A percentile compares a stretch with the other conserved stretches of the same genome.
These are phyloP conservation scores for Rhynchospora tenuis DNA, from an alignment of 176 grass and related monocot species.

Conservation along the genomic window DNA sequence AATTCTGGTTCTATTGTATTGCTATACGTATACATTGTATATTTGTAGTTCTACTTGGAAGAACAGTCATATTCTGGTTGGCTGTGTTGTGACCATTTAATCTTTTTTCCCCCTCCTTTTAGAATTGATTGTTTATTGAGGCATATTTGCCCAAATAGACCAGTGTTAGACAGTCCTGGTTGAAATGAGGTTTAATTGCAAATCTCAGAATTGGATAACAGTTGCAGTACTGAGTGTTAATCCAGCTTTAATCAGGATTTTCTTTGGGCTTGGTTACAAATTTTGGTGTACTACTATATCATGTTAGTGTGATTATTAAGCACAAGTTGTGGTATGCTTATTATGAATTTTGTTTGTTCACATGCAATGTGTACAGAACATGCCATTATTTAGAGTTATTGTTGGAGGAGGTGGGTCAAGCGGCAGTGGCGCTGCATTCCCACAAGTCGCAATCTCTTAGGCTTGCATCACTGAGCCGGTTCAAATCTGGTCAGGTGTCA, in stretches of 20 bases:
- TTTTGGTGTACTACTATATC: not conserved
- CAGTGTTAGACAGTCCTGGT: not conserved
- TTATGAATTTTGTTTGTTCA: not conserved
- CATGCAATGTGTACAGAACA: conserved; percentile 40
- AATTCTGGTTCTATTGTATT: not conserved
- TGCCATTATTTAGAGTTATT: conserved; percentile 71
- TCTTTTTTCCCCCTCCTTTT: not conserved
- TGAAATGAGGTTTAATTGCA: not conserved
- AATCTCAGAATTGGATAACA: not conserved
- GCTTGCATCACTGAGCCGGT: conserved; percentile 57
- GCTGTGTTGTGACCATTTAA: not conserved
- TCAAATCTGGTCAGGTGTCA: conserved; percentile 71
- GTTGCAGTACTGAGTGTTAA: not conserved
- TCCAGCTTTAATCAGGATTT: not conserved
- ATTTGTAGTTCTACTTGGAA: not conserved
- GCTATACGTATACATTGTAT: not conserved
- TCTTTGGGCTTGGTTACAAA: not conserved
- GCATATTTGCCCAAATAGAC: not conserved
- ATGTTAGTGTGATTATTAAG: not conserved
- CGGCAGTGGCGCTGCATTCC: conserved; percentile 81
- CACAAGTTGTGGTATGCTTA: not conserved
- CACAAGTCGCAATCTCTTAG: conserved; percentile 69
- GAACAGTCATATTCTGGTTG: not conserved
- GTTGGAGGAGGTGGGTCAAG: conserved; percentile 58
- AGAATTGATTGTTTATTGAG: not conserved